phyloP scores from a whole-genome alignment of 192 early-diverging fungal species.

The Glomus cerebriforme region DNA sequence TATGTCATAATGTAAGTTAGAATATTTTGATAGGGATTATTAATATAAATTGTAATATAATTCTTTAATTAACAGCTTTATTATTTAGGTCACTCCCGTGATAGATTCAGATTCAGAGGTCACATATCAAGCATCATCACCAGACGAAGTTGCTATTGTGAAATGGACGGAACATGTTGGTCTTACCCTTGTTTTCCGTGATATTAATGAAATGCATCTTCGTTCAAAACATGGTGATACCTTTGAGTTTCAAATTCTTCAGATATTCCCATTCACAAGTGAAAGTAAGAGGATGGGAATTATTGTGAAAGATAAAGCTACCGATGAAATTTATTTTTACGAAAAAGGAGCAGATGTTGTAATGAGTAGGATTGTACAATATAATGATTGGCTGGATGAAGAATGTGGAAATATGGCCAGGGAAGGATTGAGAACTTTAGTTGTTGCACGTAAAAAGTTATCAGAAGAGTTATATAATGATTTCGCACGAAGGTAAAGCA shows the following conservation, averaged over 20 bases:
- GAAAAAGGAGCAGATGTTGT: conserved; percentile 95
- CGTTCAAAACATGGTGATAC: conserved; percentile 54
- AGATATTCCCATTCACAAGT: conserved; percentile 99
- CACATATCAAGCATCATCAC: conserved; percentile 92
- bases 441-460: conserved; percentile 83
- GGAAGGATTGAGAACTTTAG: conserved; percentile 91
- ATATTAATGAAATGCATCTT: conserved; percentile 68
- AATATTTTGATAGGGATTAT: neutral
- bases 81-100: conserved; percentile 69
- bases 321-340: conserved; percentile 83
- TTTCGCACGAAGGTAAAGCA: conserved; percentile 56
- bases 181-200: conserved; percentile 76
- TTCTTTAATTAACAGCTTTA: neutral
- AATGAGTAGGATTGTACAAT: conserved; percentile 85
- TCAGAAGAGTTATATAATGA: conserved; percentile 70
- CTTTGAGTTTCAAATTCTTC: conserved; percentile 77
- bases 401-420: conserved; percentile 97
- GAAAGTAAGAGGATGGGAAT: conserved; percentile 98
- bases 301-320: conserved; percentile 67
- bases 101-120: conserved; percentile 60
- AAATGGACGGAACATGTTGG: conserved; percentile 90
- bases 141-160: conserved; percentile 96
- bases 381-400: conserved; percentile 97
- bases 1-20: conserved; percentile 85
- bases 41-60: neutral